Percentiles rank a stretch among this genome's conserved stretches.
Conservation (phyloP, 768 basidiomycete species). For the Boletus subcaerulescens region DNA sequence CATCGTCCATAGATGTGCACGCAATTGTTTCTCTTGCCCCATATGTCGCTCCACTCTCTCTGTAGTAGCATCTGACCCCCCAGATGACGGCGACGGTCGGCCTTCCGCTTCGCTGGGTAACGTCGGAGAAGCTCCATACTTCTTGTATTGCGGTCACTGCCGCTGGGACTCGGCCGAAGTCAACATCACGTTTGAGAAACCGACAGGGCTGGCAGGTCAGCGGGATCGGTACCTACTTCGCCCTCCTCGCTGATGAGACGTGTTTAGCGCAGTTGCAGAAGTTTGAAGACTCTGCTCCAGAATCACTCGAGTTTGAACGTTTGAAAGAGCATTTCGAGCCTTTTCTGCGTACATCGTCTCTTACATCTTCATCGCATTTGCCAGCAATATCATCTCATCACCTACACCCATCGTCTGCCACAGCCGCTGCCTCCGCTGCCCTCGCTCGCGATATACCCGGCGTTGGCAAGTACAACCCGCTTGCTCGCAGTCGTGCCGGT, state of each 20-base stretch:
- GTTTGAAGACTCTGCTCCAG: constrained; percentile 81
- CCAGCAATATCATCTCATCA: constrained; percentile 59
- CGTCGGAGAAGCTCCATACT: constrained; percentile 84
- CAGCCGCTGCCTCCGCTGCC: constrained; percentile 86
- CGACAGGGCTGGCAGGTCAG: constrained; percentile 90
- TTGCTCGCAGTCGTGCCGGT: constrained; percentile 42
- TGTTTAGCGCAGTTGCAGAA: constrained; percentile 83
- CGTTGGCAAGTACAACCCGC: constrained; percentile 73
- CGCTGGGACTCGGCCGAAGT: constrained; percentile 93
- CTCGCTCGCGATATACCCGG: constrained; percentile 86
- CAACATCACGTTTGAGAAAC: constrained; percentile 93
- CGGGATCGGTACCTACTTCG: not conserved
- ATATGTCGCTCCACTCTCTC: constrained; percentile 87
- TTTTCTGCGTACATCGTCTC: constrained; percentile 79
- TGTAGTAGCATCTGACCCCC: constrained; percentile 86
- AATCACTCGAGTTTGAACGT: constrained; percentile 86
- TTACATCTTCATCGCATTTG: constrained; percentile 62
- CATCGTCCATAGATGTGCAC: constrained; percentile 70
- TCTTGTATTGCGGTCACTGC: constrained; percentile 89
- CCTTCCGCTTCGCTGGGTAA: constrained; percentile 51
- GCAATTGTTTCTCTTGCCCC: constrained; percentile 97
- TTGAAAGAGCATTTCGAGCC: constrained; percentile 97
- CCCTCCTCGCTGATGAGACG: constrained; percentile 1
- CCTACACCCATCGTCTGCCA: constrained; percentile 76
- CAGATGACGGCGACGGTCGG: constrained; percentile 56